Conservation (phyloP, 2,329 filamentous ascomycete species). For the Fusarium praegraminearum region DNA sequence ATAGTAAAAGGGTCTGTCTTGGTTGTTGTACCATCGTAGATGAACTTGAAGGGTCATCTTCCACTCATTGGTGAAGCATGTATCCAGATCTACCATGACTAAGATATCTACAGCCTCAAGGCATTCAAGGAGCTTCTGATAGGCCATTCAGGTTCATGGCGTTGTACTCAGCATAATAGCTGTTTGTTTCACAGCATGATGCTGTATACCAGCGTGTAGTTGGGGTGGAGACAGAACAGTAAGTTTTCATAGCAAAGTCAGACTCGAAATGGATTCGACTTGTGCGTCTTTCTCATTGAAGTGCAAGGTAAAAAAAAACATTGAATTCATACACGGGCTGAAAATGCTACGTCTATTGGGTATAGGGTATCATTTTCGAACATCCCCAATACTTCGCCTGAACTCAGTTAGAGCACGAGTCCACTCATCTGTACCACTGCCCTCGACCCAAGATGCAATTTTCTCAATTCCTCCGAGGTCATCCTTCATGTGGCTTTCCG, state of each 20-base stretch:
- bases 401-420: slow-evolving; percentile 60
- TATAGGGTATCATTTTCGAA: not conserved
- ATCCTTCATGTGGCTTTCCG: slow-evolving; percentile 60
- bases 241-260: not conserved
- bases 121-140: not conserved
- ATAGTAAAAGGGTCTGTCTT: not conserved
- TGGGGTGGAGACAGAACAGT: not conserved
- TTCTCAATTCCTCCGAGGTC: slow-evolving; percentile 60
- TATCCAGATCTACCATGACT: not conserved
- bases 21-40: not conserved
- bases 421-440: slow-evolving; percentile 63
- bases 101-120: not conserved
- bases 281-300: not conserved
- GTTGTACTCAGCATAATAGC: not conserved
- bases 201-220: not conserved
- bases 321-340: too few species aligned
- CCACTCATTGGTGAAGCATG: not conserved
- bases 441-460: slow-evolving; percentile 58
- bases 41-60: too few species aligned
- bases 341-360: too few species aligned
- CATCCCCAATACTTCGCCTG: slow-evolving; percentile 53
- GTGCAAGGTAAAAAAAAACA: not conserved
- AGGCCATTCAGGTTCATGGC: not conserved
- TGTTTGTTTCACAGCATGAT: not conserved
- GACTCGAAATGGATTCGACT: not conserved